Conservation (phyloP, 2,329 filamentous ascomycete genomes). For the Stromatinia cepivora region DNA sequence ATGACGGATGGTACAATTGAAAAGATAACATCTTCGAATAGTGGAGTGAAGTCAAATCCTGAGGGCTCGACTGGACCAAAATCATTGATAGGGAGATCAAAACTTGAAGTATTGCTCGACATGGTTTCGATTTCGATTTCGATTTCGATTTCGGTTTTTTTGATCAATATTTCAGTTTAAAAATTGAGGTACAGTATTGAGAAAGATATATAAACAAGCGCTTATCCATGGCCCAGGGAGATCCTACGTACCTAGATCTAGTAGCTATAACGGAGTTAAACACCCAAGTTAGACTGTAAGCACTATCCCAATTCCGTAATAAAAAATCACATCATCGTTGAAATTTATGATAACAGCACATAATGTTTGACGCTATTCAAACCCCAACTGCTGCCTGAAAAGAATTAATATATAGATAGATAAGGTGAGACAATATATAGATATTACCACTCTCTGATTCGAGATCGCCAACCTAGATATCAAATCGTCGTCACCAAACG, state of each 20-base stretch:
- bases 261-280: slow-evolving; percentile 3
- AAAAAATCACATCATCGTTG: neutral
- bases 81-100: slow-evolving; percentile 7
- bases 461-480: neutral
- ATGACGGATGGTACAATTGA: slow-evolving; percentile 31
- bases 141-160: no score
- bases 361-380: no score
- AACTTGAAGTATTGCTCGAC: slow-evolving; percentile 13
- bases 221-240: neutral
- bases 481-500: slow-evolving; percentile 18
- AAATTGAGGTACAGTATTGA: neutral
- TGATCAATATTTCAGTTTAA: neutral
- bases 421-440: neutral
- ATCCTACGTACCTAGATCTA: no score
- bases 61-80: slow-evolving; percentile 31
- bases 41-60: slow-evolving; percentile 36
- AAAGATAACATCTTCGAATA: slow-evolving; percentile 34
- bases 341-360: neutral
- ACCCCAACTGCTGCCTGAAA: neutral
- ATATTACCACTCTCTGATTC: neutral
- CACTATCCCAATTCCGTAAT: neutral
- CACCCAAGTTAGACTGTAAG: no score
- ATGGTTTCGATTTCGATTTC: slow-evolving; percentile 3
- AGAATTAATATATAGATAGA: neutral
- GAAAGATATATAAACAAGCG: slow-evolving; percentile 8